phyloP scores from a whole-genome alignment of 371 early-diverging fungal species.

The Vairimorpha apis region DNA sequence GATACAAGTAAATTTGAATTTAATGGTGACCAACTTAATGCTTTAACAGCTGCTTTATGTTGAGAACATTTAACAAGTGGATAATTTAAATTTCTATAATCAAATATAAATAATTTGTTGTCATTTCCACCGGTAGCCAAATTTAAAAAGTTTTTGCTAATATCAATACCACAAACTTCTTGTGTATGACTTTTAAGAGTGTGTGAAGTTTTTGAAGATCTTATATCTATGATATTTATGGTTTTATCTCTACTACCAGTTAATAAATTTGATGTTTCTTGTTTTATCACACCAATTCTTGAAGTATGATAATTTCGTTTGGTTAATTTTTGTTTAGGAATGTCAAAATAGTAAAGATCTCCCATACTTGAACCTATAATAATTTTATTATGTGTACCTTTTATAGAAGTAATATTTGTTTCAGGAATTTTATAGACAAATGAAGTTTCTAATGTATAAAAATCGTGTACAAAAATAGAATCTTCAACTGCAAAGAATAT shows the following conservation, averaged over 20 bases:
- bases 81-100: slow-evolving; percentile 39
- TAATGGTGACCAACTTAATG: slow-evolving; percentile 54
- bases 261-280: slow-evolving; percentile 40
- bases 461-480: slow-evolving; percentile 56
- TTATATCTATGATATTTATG: slow-evolving; percentile 58
- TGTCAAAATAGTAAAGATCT: slow-evolving; percentile 20
- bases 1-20: slow-evolving; percentile 48
- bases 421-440: slow-evolving; percentile 32
- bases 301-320: slow-evolving; percentile 48
- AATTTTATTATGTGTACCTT: slow-evolving; percentile 39
- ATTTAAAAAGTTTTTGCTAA: slow-evolving; percentile 37
- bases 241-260: slow-evolving; percentile 62
- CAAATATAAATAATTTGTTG: slow-evolving; percentile 61
- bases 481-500: slow-evolving; percentile 57
- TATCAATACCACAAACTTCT: slow-evolving; percentile 62
- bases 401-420: slow-evolving; percentile 52
- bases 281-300: slow-evolving; percentile 60
- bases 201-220: slow-evolving; percentile 23
- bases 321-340: slow-evolving; percentile 16
- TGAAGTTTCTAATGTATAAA: slow-evolving; percentile 41
- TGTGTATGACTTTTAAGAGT: slow-evolving; percentile 55
- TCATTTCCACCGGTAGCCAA: slow-evolving; percentile 64
- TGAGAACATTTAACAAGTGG: slow-evolving; percentile 36
- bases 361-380: slow-evolving; percentile 48
- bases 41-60: slow-evolving; percentile 64